phyloP scores from a whole-genome alignment of 2,329 filamentous ascomycete species.

The Xylariaceae sp. region DNA sequence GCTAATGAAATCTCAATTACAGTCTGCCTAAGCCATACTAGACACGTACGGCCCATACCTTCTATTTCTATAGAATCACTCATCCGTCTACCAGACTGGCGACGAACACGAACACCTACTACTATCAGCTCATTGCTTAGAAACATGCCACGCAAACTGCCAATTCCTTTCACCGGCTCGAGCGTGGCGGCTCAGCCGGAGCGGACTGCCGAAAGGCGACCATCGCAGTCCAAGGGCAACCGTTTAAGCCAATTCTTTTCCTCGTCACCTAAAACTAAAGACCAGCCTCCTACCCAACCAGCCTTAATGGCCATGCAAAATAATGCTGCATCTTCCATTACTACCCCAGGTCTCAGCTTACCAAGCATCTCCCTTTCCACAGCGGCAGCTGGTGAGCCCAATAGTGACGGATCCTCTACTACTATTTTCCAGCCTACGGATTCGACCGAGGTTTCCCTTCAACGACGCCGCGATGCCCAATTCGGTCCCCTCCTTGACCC shows the following conservation, averaged over 20 bases:
- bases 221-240: conserved; percentile 63
- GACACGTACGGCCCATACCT: conserved; percentile 1
- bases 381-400: conserved; percentile 66
- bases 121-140: conserved; percentile 12
- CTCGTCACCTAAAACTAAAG: conserved; percentile 68
- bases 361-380: conserved; percentile 91
- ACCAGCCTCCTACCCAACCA: conserved; percentile 59
- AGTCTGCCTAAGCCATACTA: conserved; percentile 7
- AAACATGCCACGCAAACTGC: conserved; percentile 56
- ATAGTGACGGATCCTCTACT: conserved; percentile 64
- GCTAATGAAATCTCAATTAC: conserved; percentile 5
- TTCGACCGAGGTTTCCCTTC: conserved; percentile 70
- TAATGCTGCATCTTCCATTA: conserved; percentile 57
- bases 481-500: conserved; percentile 80
- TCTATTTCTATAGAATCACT: conserved; percentile 13
- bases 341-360: conserved; percentile 67
- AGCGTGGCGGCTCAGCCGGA: conserved; percentile 45
- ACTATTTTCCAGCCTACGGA: conserved; percentile 85
- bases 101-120: conserved; percentile 9
- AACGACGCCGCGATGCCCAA: conserved; percentile 77
- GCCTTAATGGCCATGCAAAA: conserved; percentile 61
- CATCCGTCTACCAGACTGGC: conserved; percentile 2
- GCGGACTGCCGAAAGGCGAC: conserved; percentile 50
- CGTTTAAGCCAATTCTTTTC: conserved; percentile 80
- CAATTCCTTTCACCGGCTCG: conserved; percentile 50